Base-by-base conservation (phyloP, 768 basidiomycete species). In the Rhizopogon salebrosus region DNA sequence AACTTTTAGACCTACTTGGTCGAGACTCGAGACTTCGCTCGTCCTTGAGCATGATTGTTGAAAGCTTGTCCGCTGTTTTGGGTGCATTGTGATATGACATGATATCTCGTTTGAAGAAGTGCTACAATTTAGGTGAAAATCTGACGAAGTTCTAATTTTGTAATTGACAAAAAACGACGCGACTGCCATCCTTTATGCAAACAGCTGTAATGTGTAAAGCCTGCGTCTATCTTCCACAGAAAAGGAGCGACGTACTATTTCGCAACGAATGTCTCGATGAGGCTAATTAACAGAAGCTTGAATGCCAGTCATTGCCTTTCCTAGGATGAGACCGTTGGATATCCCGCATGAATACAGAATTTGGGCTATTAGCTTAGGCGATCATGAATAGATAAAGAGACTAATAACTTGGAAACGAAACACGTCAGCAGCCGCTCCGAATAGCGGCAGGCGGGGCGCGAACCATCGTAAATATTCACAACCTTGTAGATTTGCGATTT, bases 381-480 rank as follows among this genome's bases (percentile, higher is more conserved):
- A 48, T 56, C 18, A 31, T 14, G 18, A 35, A 22, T 24, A 27
- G 26, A 13, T 37, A 7, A 41, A 23, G 56, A 24, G 13, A 68
- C 80, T 55, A 60, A 84, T 84, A 87, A 51, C 84, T 82, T 84
- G 48, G 20, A 55, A 16, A 24, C 37, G 41, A 40, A 14, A 38
- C 35, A 42, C 48, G 49, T 45, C 23, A 60, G 53, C 41, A 40
- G 41, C 29, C 11, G 14, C 6, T 3, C 13, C 24, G 14, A 52
- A 22, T 4, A 49, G 42, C 16, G 24, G 41, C 35, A 38, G 48
- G 42, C 39, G 37, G 51, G 51, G 31, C 57, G 54, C 74, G 27
- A 65, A 78, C 91, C 94, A 76, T 97, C 94, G 64, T 97, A 97
- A 0, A 94, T 98, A 60, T 94, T 94, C 7, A 92, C 86, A n/a